phyloP scores from a whole-genome alignment of 352 stramenopile genomes.

The Pythium pyrilobum region DNA sequence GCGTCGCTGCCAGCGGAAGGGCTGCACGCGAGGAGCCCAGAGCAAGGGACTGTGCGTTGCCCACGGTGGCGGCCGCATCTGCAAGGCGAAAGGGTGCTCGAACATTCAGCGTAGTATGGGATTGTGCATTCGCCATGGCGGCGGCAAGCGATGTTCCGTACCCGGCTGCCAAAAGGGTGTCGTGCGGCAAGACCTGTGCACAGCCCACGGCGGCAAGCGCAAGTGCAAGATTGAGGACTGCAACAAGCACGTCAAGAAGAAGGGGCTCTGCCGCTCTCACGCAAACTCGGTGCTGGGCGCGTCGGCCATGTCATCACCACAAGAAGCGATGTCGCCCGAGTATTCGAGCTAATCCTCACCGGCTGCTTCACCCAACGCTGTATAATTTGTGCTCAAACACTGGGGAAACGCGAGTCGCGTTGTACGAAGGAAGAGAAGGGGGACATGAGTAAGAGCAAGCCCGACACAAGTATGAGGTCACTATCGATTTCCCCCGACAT shows the following conservation, averaged over 20 bases:
- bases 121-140: constrained; percentile 56
- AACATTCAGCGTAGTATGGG: constrained; percentile 87
- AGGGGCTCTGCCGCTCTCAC: constrained; percentile 68
- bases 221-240: constrained; percentile 77
- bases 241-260: constrained; percentile 87
- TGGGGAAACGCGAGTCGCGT: no score
- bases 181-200: constrained; percentile 84
- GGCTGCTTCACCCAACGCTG: no score
- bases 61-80: constrained; percentile 78
- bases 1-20: constrained; percentile 75
- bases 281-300: constrained; percentile 49
- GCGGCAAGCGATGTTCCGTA: constrained; percentile 52
- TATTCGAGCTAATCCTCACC: constrained; percentile 19
- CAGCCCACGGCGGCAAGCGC: constrained; percentile 79
- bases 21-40: constrained; percentile 74
- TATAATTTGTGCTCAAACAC: no score
- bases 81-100: constrained; percentile 66
- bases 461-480: no score
- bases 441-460: no score
- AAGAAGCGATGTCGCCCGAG: constrained; percentile 9
- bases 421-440: no score
- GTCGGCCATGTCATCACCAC: constrained; percentile 12
- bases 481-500: no score
- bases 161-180: constrained; percentile 79
- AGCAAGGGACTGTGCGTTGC: constrained; percentile 82